Conservation (phyloP, 1,139 yeast species). For the Saccharomyces uvarum region DNA sequence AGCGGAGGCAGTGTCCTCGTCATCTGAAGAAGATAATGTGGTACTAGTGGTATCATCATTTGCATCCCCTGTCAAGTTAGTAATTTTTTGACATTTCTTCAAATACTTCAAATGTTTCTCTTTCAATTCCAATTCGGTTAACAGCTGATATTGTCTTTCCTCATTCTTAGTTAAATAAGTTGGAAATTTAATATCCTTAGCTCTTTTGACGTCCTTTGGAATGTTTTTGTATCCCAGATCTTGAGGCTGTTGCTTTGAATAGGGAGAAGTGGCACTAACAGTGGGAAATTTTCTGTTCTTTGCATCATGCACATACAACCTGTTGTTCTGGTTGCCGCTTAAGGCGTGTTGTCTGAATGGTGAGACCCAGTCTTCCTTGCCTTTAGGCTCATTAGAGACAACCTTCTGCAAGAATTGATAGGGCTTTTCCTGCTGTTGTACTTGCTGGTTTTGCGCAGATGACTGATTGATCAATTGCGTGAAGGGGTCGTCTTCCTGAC, state of each 20-base stretch:
- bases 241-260: constrained; percentile 12
- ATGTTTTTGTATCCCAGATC: constrained; percentile 23
- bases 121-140: constrained; percentile 21
- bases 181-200: constrained; percentile 27
- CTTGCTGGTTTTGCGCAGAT: constrained; percentile 1
- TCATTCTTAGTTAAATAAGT: constrained; percentile 22
- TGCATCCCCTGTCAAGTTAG: constrained; percentile 12
- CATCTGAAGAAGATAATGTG: not conserved
- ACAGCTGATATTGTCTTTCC: constrained; percentile 17
- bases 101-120: constrained; percentile 20
- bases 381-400: constrained; percentile 4
- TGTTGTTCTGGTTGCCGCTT: constrained; percentile 1
- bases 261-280: constrained; percentile 22
- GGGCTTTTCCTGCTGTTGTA: constrained; percentile 3
- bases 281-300: constrained; percentile 25
- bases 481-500: constrained; percentile 12
- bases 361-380: constrained; percentile 13
- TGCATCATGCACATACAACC: constrained; percentile 14
- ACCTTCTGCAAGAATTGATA: constrained; percentile 4
- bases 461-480: constrained; percentile 9
- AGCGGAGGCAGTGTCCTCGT: not conserved
- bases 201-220: constrained; percentile 16
- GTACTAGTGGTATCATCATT: not conserved
- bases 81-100: constrained; percentile 21
- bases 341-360: constrained; percentile 14